Base-by-base conservation (phyloP, 2,329 filamentous ascomycete genomes). In the Fusarium nanum region DNA sequence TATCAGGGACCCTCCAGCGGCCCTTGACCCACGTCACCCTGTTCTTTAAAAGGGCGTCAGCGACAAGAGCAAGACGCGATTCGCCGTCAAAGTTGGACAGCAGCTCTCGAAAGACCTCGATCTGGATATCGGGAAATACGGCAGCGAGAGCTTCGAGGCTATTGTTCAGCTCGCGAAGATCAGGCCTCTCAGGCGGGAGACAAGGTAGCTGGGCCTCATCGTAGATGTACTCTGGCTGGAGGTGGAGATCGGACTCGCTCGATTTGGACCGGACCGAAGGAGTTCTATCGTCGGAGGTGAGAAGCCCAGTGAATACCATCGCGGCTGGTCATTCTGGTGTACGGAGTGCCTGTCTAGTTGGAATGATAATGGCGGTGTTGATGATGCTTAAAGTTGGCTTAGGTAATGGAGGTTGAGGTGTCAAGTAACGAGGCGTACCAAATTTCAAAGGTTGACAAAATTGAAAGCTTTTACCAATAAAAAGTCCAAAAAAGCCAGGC, bases 91-190 rank as follows among this genome's bases (percentile, higher is more conserved):
- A 91, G 75, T 85, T 91, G 41, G 85, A 81, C 50, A 96, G 87
- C 87, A 96, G 92, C 82, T 95, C 92, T 46, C 92, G 88, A 76
- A 96, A 93, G 20, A 94, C 92, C 72, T 94, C 92, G 64, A 92
- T 85, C 78, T 93, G 91, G n/a, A 94, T 84, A 78, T 94, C 89
- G 28, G 93, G 93, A 71, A 96, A 96, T 11, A 94, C 85, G 49
- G 88, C 88, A 23, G 89, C 88, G 45, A 96, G 86, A 14, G 86
- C 88, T 64, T 88, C 87, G 68, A 96, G 87, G 72, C 89, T 86
- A 53, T 84, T 83, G 81, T 95, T 95, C 50, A 95, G 85, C 62
- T 91, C 88, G 70, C 87, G 84, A 25, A 94, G 84, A 73, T 93
- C 87, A 41, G 87, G 86, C 37, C 86, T 82, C 64, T 90, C 87